A percentile compares a stretch with the other conserved stretches of the same genome.
Evolutionary conservation across 2,329 filamentous ascomycete genomes (phyloP).

Genomic region (Immersiporthe knoxdaviesiana): DNA sequence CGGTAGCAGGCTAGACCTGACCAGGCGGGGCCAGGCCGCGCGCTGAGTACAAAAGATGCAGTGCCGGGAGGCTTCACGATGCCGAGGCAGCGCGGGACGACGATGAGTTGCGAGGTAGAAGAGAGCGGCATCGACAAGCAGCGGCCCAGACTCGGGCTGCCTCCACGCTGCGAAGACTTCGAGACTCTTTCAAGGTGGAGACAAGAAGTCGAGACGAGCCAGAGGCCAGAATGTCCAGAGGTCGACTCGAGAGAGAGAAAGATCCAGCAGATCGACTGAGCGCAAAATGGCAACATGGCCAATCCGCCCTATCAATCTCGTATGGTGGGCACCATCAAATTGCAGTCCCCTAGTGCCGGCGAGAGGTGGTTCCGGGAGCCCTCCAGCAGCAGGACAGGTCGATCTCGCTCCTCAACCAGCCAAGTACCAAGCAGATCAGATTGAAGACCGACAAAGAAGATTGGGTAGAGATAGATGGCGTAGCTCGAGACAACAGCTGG

Average conservation of each 20-base stretch:
- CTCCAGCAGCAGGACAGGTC: not conserved
- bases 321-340: constrained; percentile 2
- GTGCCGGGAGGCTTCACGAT: not conserved
- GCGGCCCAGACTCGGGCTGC: not conserved
- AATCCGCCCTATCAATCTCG: not conserved
- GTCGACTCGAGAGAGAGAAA: too few relatives aligned
- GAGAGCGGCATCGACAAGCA: not conserved
- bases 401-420: not conserved
- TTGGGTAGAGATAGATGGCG: not conserved
- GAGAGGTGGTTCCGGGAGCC: not conserved
- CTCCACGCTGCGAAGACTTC: not conserved
- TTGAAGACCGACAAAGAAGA: too few relatives aligned
- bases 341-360: not conserved
- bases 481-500: not conserved
- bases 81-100: not conserved
- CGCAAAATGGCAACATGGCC: not conserved
- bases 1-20: constrained; percentile 16
- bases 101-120: not conserved
- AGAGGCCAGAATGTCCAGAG: not conserved
- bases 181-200: not conserved
- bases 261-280: not conserved
- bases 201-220: not conserved
- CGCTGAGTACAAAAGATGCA: constrained; percentile 12
- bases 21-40: constrained; percentile 1
- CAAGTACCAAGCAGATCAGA: not conserved